Evolutionary conservation across 129 eudicot genomes (phyloP).

Genomic region (Cynara cardunculus): DNA sequence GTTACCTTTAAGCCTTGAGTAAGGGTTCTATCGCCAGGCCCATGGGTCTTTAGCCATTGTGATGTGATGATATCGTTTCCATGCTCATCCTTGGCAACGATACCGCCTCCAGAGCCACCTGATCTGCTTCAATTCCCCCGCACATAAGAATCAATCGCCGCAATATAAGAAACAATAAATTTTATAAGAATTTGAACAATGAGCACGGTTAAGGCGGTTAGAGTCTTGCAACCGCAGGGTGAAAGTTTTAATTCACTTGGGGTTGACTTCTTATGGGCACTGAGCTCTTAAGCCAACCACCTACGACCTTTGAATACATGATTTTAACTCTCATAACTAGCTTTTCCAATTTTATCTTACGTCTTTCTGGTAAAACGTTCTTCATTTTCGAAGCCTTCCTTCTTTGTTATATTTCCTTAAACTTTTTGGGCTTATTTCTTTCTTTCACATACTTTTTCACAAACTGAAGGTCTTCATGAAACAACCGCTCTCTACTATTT

Average conservation of each 20-base stretch:
- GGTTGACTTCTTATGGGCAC: background rate
- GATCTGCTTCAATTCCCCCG: slow-evolving; percentile 35
- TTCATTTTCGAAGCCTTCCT: background rate
- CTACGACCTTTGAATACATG: background rate
- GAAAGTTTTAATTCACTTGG: background rate
- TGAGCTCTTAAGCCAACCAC: background rate
- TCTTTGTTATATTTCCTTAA: too few relatives aligned
- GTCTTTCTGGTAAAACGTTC: background rate
- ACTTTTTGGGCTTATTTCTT: too few relatives aligned
- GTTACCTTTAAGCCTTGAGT: slow-evolving; percentile 80
- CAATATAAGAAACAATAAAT: background rate
- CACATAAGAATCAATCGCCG: background rate
- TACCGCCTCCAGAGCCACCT: slow-evolving; percentile 45
- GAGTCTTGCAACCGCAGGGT: background rate
- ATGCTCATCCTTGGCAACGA: slow-evolving; percentile 66
- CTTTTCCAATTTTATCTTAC: background rate
- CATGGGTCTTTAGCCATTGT: slow-evolving; percentile 76
- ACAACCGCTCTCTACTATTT: too few relatives aligned
- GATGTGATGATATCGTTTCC: slow-evolving; percentile 62
- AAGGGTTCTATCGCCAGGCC: slow-evolving; percentile 77
- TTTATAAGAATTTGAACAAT: background rate
- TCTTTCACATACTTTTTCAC: too few relatives aligned
- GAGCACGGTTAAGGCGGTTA: background rate
- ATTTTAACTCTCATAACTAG: background rate
- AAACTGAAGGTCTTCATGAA: too few relatives aligned